A percentile compares a stretch with the other conserved stretches of the same genome.
Evolutionary conservation across 352 stramenopile genomes (phyloP).

Genomic region (Globisporangium spiculum): DNA sequence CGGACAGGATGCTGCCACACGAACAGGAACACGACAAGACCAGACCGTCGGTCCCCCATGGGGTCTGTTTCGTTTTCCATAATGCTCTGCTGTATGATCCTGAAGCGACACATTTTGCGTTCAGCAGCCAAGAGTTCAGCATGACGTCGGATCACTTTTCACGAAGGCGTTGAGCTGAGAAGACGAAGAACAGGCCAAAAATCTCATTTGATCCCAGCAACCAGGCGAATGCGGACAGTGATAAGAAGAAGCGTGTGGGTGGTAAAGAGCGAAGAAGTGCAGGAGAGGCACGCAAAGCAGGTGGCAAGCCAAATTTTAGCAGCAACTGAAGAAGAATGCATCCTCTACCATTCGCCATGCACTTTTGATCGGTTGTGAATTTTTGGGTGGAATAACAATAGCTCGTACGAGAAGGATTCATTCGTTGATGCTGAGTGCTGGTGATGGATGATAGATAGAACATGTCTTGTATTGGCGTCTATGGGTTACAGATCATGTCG

Average conservation of each 20-base stretch:
- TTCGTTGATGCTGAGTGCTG: background rate
- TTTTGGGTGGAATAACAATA: background rate
- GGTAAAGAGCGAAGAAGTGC: no score
- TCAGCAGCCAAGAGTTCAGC: background rate
- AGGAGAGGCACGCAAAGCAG: background rate
- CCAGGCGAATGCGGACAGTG: background rate
- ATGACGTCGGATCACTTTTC: background rate
- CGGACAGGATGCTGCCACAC: no score
- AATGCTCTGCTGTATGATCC: no score
- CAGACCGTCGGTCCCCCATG: no score
- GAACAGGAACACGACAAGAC: no score
- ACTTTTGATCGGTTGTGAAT: background rate
- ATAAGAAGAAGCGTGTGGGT: background rate
- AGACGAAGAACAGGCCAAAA: background rate
- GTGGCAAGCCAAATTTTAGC: background rate
- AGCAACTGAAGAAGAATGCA: background rate
- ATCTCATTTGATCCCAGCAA: background rate
- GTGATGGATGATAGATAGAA: background rate
- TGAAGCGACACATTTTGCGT: background rate
- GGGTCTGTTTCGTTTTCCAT: no score
- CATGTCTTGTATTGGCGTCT: background rate
- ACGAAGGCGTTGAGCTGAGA: background rate
- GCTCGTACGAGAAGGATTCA: background rate
- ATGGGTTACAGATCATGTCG: background rate
- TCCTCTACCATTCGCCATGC: background rate